Percentiles rank a stretch among this genome's conserved stretches.
These are phyloP conservation scores for Parietaria judaica DNA, from an alignment of 306 rosid genomes.

Conservation along the genomic window DNA sequence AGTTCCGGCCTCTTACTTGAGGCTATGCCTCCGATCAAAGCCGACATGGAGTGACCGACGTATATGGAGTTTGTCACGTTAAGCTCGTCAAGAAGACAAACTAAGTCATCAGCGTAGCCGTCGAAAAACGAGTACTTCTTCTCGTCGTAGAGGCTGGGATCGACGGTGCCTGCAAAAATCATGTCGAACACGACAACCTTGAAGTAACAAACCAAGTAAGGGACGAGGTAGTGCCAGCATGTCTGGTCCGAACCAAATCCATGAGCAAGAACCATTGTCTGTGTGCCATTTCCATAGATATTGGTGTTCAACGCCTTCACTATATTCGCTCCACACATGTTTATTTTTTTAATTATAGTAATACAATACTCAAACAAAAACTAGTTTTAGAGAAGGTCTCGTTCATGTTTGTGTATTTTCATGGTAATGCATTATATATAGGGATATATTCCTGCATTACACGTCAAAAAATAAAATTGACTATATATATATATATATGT, in stretches of 20 bases:
- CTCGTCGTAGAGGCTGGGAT: conserved; percentile 17
- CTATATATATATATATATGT: no score
- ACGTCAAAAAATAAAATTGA: no score
- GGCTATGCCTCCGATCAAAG: conserved; percentile 47
- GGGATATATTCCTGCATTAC: background rate
- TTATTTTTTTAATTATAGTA: no score
- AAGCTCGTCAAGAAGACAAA: conserved; percentile 46
- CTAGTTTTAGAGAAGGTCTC: background rate
- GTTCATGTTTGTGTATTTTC: background rate
- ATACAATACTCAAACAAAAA: background rate
- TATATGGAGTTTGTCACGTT: conserved; percentile 28
- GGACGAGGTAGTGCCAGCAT: conserved; percentile 35
- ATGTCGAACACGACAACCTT: conserved; percentile 46
- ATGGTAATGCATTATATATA: conserved; percentile 3
- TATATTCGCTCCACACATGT: conserved; percentile 32
- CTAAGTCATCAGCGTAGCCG: conserved; percentile 37
- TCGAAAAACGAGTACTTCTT: conserved; percentile 32
- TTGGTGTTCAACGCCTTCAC: conserved; percentile 32
- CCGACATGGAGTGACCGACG: conserved; percentile 51
- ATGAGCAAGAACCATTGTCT: conserved; percentile 41
- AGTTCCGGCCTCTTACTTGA: conserved; percentile 38
- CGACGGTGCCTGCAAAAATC: conserved; percentile 37
- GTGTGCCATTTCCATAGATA: conserved; percentile 41
- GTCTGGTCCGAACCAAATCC: conserved; percentile 40
- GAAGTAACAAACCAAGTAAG: conserved; percentile 41